Conservation (phyloP, 2,329 filamentous ascomycete species). For the Lachnellula hyalina region DNA sequence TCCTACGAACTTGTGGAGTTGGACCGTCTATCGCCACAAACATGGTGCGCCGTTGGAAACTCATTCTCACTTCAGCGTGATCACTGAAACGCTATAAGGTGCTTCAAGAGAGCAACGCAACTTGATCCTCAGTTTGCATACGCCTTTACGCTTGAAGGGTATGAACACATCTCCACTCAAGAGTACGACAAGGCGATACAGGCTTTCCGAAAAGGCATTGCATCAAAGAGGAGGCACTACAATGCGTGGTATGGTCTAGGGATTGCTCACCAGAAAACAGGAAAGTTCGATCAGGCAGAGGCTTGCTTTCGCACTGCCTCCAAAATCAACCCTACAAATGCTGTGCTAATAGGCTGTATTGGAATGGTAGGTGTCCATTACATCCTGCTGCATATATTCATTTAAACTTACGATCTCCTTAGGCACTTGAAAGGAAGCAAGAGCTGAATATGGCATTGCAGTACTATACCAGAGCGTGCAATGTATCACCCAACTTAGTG, state of each 20-base stretch:
- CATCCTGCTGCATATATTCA: not conserved
- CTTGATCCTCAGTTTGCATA: not conserved
- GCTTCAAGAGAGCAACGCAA: not conserved
- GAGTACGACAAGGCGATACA: not conserved
- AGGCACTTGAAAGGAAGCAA: not conserved
- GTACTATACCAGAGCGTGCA: not conserved
- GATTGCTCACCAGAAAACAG: not conserved
- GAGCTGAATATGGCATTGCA: not conserved
- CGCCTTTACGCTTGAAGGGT: not conserved
- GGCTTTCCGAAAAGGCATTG: not conserved
- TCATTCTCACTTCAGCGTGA: not conserved
- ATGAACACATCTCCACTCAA: not conserved
- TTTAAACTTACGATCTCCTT: not conserved
- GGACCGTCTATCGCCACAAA: not conserved
- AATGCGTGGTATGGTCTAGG: conserved; percentile 2
- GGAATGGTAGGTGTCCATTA: not conserved
- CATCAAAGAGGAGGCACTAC: not conserved
- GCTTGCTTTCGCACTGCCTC: not conserved
- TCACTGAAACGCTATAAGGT: not conserved
- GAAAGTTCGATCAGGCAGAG: conserved; percentile 1
- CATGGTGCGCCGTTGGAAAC: not conserved
- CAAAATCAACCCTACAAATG: not conserved
- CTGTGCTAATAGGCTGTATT: conserved; percentile 1
- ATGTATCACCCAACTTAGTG: not conserved
- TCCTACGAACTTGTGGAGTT: not conserved